Evolutionary conservation across 2,329 filamentous ascomycete species (phyloP).

Genomic region (Paecilomyces niveus): DNA sequence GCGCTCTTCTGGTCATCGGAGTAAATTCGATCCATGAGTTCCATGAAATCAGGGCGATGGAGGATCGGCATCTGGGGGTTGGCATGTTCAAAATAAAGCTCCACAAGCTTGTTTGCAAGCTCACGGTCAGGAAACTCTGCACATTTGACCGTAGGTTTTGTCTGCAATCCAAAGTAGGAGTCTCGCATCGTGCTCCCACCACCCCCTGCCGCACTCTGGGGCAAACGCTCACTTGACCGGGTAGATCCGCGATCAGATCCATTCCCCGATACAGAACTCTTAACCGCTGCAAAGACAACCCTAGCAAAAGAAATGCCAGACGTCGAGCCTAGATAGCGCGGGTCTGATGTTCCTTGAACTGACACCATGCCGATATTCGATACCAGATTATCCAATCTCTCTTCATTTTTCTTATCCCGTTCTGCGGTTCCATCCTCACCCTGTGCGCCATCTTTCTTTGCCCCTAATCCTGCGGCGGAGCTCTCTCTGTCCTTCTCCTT

Average conservation of each 20-base stretch:
- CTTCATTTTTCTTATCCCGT: constrained; percentile 50
- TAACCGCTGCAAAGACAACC: constrained; percentile 89
- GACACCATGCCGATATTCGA: constrained; percentile 69
- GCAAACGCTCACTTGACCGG: constrained; percentile 50
- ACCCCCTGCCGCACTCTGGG: constrained; percentile 43
- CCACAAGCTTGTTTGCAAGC: constrained; percentile 64
- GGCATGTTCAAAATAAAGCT: constrained; percentile 89
- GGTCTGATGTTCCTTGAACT: constrained; percentile 69
- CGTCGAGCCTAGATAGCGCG: constrained; percentile 73
- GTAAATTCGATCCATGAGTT: constrained; percentile 78
- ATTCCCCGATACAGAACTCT: constrained; percentile 57
- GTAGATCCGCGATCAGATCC: constrained; percentile 59
- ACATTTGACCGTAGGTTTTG: constrained; percentile 76
- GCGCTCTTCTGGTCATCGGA: constrained; percentile 58
- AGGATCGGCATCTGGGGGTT: constrained; percentile 94
- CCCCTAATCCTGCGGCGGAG: constrained; percentile 5
- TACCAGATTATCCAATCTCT: constrained; percentile 59
- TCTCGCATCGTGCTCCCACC: constrained; percentile 80
- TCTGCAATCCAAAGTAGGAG: constrained; percentile 94
- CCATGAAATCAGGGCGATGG: constrained; percentile 82
- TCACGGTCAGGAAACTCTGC: constrained; percentile 75
- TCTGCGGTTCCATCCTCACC: constrained; percentile 26
- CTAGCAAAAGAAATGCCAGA: constrained; percentile 91
- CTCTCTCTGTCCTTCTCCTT: constrained; percentile 12
- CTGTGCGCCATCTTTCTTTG: constrained; percentile 12